phyloP scores from a whole-genome alignment of 495 filamentous ascomycete species.

The Tricharina praecox region DNA sequence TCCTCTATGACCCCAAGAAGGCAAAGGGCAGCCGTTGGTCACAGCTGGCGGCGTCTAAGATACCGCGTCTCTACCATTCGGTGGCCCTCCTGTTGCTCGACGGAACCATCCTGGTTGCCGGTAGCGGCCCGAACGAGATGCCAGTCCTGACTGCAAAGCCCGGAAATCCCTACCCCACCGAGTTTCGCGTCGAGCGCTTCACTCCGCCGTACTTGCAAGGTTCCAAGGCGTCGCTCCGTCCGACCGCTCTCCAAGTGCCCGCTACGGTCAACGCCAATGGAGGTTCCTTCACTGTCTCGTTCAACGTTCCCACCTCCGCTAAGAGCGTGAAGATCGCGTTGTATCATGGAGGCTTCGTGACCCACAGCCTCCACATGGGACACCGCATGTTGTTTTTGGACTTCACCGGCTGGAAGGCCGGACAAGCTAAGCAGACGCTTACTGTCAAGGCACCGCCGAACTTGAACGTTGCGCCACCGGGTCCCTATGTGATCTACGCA shows the following conservation, averaged over 20 bases:
- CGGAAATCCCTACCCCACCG: conserved; percentile 30
- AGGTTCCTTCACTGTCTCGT: conserved; percentile 33
- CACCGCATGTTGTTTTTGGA: conserved; percentile 44
- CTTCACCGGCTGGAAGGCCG: conserved; percentile 32
- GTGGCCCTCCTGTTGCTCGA: conserved; percentile 41
- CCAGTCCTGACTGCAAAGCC: conserved; percentile 33
- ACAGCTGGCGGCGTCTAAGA: conserved; percentile 32
- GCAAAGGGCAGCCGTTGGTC: conserved; percentile 38
- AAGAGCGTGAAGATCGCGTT: conserved; percentile 34
- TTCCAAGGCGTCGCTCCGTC: conserved; percentile 33
- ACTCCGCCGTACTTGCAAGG: conserved; percentile 44
- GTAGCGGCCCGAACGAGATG: conserved; percentile 42
- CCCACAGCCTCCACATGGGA: conserved; percentile 46
- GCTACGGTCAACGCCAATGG: conserved; percentile 30
- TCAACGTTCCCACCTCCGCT: conserved; percentile 30
- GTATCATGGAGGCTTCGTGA: conserved; percentile 46
- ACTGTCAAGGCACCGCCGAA: conserved; percentile 39
- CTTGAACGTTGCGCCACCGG: conserved; percentile 38
- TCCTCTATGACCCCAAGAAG: conserved; percentile 40
- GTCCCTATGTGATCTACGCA: conserved; percentile 46
- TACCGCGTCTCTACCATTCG: conserved; percentile 43
- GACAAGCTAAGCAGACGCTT: conserved; percentile 31
- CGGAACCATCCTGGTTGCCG: conserved; percentile 41
- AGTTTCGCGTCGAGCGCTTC: conserved; percentile 45
- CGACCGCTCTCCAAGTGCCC: conserved; percentile 31